Percentiles rank a stretch among this genome's conserved stretches.
Conservation (phyloP, 2,329 filamentous ascomycete species). For the Colletotrichum kahawae region DNA sequence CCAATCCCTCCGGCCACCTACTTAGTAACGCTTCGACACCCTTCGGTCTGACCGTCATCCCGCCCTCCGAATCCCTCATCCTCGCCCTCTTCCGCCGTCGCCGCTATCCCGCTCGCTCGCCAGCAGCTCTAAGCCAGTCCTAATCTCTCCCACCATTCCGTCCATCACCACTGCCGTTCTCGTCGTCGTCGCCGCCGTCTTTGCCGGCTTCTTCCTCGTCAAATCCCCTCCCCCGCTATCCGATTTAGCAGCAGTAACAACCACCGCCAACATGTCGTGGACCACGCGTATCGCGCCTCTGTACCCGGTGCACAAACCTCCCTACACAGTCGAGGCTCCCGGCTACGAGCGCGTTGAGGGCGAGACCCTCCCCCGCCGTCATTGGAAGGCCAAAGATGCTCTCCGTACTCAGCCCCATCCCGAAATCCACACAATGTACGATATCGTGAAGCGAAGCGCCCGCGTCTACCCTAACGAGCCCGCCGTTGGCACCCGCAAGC, state of each 20-base stretch:
- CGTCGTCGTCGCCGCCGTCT: constrained; percentile 5
- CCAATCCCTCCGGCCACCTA: neutral
- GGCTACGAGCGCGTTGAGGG: constrained; percentile 73
- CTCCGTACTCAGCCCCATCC: constrained; percentile 70
- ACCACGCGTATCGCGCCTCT: constrained; percentile 54
- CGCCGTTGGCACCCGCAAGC: constrained; percentile 73
- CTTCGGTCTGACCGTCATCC: neutral
- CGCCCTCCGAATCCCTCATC: neutral
- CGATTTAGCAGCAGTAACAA: neutral
- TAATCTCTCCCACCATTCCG: constrained; percentile 9
- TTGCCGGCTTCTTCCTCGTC: neutral
- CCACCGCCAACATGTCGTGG: constrained; percentile 37
- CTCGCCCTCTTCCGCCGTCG: neutral
- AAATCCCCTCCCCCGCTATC: neutral
- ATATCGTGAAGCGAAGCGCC: constrained; percentile 75
- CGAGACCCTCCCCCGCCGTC: constrained; percentile 84
- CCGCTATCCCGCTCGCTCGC: neutral
- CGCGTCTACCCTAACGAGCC: constrained; percentile 65
- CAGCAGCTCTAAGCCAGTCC: neutral
- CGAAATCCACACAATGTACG: constrained; percentile 78
- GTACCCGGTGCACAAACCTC: constrained; percentile 69
- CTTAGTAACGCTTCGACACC: neutral
- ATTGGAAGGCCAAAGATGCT: constrained; percentile 72
- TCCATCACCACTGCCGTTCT: constrained; percentile 1
- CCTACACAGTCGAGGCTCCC: constrained; percentile 76